These are phyloP conservation scores for Spathaspora arborariae DNA, from an alignment of 805 yeast genomes.

Conservation along the genomic window DNA sequence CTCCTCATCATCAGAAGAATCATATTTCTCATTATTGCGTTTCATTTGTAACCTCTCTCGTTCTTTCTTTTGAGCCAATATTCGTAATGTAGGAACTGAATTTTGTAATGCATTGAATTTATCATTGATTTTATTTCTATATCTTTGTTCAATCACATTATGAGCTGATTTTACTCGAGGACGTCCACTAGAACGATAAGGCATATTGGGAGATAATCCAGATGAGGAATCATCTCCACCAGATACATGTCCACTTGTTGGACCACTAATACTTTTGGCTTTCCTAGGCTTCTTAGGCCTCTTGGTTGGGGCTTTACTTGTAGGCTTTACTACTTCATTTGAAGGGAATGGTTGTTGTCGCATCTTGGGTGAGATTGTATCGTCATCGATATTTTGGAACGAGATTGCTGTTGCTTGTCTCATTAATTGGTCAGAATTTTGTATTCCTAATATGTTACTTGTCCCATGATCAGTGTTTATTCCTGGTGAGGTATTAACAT, in stretches of 20 bases:
- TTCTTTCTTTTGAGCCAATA: slow-evolving; percentile 22
- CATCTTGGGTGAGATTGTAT: background rate
- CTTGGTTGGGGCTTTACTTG: background rate
- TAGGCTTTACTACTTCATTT: slow-evolving; percentile 2
- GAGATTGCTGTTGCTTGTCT: slow-evolving; percentile 2
- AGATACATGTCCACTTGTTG: background rate
- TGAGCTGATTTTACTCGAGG: slow-evolving; percentile 33
- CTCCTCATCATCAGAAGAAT: slow-evolving; percentile 11
- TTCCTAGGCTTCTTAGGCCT: background rate
- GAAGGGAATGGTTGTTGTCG: slow-evolving; percentile 5
- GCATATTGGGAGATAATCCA: background rate
- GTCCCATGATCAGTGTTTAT: background rate
- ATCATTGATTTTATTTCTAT: slow-evolving; percentile 41
- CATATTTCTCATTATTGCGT: slow-evolving; percentile 11
- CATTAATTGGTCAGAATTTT: background rate
- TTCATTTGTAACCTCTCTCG: slow-evolving; percentile 10
- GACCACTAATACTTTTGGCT: background rate
- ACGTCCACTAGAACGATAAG: slow-evolving; percentile 9
- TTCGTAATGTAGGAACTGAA: slow-evolving; percentile 36
- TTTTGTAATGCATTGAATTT: slow-evolving; percentile 36
- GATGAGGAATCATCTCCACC: background rate
- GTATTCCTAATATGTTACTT: background rate
- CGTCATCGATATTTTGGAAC: background rate
- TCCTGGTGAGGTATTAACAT: background rate
- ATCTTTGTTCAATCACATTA: slow-evolving; percentile 41